phyloP scores from a whole-genome alignment of 2,329 filamentous ascomycete genomes.

The Trichophaea hybrida region DNA sequence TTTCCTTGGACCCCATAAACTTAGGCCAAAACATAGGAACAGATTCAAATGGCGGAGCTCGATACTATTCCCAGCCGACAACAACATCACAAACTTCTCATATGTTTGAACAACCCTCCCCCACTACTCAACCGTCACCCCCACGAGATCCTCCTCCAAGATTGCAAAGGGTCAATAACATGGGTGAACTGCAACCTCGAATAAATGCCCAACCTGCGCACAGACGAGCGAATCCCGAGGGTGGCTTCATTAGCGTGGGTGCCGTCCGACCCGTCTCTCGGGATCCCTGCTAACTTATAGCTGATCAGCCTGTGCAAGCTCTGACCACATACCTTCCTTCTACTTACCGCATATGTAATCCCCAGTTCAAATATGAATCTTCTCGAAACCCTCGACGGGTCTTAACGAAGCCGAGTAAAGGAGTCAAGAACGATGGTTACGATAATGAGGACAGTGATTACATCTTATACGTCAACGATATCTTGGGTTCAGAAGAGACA shows the following conservation, averaged over 20 bases:
- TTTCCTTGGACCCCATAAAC: background rate
- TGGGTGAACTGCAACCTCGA: conserved; percentile 63
- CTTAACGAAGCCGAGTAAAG: conserved; percentile 95
- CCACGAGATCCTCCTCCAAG: conserved; percentile 63
- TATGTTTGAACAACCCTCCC: conserved; percentile 39
- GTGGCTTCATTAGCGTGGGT: conserved; percentile 85
- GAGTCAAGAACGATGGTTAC: conserved; percentile 94
- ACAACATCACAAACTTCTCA: conserved; percentile 57
- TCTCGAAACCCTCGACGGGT: conserved; percentile 91
- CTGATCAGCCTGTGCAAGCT: conserved; percentile 70
- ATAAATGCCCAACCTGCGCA: conserved; percentile 81
- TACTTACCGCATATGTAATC: conserved; percentile 97
- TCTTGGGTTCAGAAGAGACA: conserved; percentile 90
- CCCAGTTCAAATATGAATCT: conserved; percentile 95
- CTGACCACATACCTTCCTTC: conserved; percentile 83
- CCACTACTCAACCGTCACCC: conserved; percentile 35
- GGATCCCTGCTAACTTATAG: background rate
- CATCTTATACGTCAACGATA: conserved; percentile 97
- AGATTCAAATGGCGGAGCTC: conserved; percentile 14
- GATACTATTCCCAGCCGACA: conserved; percentile 50
- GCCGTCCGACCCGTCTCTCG: background rate
- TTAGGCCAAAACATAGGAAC: background rate
- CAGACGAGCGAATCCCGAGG: conserved; percentile 85
- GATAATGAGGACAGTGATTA: conserved; percentile 99
- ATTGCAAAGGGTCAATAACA: conserved; percentile 62